Percentiles rank a stretch among this genome's conserved stretches.
Conservation (phyloP, 208 protist genomes). For the Strigomonas oncopelti region DNA sequence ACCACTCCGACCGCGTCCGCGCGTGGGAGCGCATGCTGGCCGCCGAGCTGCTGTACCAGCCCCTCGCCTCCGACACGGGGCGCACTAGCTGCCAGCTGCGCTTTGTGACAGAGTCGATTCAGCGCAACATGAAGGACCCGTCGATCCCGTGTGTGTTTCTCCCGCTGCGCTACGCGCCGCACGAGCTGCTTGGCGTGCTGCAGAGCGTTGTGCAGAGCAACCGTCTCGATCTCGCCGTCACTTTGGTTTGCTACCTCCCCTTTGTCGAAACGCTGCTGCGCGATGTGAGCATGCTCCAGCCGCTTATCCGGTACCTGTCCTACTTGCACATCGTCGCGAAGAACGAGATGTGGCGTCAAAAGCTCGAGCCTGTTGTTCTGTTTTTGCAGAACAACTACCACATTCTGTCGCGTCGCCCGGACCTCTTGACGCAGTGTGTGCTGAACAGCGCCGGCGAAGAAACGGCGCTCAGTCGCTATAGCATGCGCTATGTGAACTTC, state of each 20-base stretch:
- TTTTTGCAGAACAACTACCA: conserved; percentile 65
- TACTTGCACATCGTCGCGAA: conserved; percentile 24
- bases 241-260: conserved; percentile 53
- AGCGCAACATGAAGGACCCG: conserved; percentile 19
- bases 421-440: conserved; percentile 63
- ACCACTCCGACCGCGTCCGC: conserved; percentile 30
- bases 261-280: conserved; percentile 64
- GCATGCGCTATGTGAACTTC: not conserved
- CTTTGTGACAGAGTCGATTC: conserved; percentile 40
- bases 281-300: conserved; percentile 33
- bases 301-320: conserved; percentile 45
- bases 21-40: conserved; percentile 52
- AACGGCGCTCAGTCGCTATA: conserved; percentile 36
- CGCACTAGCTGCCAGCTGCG: conserved; percentile 26
- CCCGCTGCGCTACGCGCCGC: conserved; percentile 46
- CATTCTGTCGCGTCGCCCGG: conserved; percentile 48
- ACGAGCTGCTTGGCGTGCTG: conserved; percentile 64
- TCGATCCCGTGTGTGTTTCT: conserved; percentile 30
- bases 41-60: conserved; percentile 60
- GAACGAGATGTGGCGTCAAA: conserved; percentile 17
- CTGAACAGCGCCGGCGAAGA: conserved; percentile 37
- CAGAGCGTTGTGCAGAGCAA: conserved; percentile 49
- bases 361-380: conserved; percentile 29
- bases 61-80: conserved; percentile 25
- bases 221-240: conserved; percentile 43